Evolutionary conservation across 2,329 filamentous ascomycete genomes (phyloP).

Genomic region (Cordyceps militaris): DNA sequence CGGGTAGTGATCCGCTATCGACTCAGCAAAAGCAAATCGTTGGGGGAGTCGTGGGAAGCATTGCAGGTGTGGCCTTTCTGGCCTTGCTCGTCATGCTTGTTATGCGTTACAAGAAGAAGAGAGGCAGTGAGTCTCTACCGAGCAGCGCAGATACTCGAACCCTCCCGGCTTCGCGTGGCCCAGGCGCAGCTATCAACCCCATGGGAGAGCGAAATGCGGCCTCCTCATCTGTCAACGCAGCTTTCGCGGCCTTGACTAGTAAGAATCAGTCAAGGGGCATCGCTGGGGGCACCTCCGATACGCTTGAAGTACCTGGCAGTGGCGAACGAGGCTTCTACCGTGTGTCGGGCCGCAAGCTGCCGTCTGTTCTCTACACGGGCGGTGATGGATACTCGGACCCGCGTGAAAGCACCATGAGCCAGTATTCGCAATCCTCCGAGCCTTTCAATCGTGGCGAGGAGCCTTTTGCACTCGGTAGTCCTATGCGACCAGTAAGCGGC

Average conservation of each 20-base stretch:
- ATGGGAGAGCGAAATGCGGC: constrained; percentile 40
- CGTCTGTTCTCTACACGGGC: constrained; percentile 54
- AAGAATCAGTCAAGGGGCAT: constrained; percentile 25
- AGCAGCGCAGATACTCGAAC: constrained; percentile 21
- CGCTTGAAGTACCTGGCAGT: constrained; percentile 26
- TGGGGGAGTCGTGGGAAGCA: constrained; percentile 49
- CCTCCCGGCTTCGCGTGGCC: constrained; percentile 18
- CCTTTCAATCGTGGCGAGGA: constrained; percentile 26
- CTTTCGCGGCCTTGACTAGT: constrained; percentile 39
- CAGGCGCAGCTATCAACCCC: constrained; percentile 15
- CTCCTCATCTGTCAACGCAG: constrained; percentile 37
- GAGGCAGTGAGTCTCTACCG: constrained; percentile 21
- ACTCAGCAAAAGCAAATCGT: constrained; percentile 37
- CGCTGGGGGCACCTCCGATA: constrained; percentile 2
- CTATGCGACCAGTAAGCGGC: constrained; percentile 55
- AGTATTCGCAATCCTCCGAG: constrained; percentile 43
- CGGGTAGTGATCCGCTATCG: constrained; percentile 21
- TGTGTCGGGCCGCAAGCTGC: constrained; percentile 57
- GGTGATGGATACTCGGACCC: constrained; percentile 57
- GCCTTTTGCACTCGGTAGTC: constrained; percentile 46
- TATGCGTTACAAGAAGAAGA: constrained; percentile 50
- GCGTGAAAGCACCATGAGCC: constrained; percentile 38
- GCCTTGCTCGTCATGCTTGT: constrained; percentile 45
- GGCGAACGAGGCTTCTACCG: constrained; percentile 56
- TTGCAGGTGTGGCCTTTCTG: constrained; percentile 53